These are phyloP conservation scores for Colletotrichum nymphaeae DNA, from an alignment of 2,329 filamentous ascomycete genomes.

Conservation along the genomic window DNA sequence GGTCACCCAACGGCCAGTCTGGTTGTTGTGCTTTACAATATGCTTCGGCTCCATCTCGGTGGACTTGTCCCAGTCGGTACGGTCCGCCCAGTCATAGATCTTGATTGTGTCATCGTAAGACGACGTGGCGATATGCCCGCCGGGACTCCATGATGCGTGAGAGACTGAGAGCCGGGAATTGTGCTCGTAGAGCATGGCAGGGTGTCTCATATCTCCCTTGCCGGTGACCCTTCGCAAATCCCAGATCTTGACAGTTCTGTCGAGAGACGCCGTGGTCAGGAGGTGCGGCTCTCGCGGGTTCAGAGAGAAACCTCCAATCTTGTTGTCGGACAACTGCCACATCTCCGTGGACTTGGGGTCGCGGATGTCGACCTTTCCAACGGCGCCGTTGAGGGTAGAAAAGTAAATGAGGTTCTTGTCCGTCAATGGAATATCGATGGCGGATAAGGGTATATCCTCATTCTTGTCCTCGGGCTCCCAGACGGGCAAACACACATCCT, in stretches of 20 bases:
- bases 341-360: slow-evolving; percentile 68
- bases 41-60: slow-evolving; percentile 76
- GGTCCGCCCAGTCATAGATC: slow-evolving; percentile 81
- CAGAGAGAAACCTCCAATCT: slow-evolving; percentile 93
- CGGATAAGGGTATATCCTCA: slow-evolving; percentile 83
- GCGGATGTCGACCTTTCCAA: slow-evolving; percentile 86
- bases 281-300: slow-evolving; percentile 85
- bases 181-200: slow-evolving; percentile 83
- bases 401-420: slow-evolving; percentile 85
- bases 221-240: slow-evolving; percentile 84
- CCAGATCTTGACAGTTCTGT: slow-evolving; percentile 92
- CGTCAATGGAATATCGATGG: slow-evolving; percentile 79
- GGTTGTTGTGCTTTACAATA: slow-evolving; percentile 87
- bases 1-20: slow-evolving; percentile 94
- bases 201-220: slow-evolving; percentile 69
- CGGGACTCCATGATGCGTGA: slow-evolving; percentile 89
- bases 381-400: slow-evolving; percentile 83
- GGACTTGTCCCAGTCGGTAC: slow-evolving; percentile 65
- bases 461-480: slow-evolving; percentile 79
- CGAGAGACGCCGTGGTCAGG: slow-evolving; percentile 88
- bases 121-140: slow-evolving; percentile 88
- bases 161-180: slow-evolving; percentile 86
- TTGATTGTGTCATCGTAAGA: slow-evolving; percentile 97
- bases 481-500: slow-evolving; percentile 82
- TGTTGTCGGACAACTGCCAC: slow-evolving; percentile 87